Conservation (phyloP, 2,329 filamentous ascomycete species). For the Diaporthe citri region DNA sequence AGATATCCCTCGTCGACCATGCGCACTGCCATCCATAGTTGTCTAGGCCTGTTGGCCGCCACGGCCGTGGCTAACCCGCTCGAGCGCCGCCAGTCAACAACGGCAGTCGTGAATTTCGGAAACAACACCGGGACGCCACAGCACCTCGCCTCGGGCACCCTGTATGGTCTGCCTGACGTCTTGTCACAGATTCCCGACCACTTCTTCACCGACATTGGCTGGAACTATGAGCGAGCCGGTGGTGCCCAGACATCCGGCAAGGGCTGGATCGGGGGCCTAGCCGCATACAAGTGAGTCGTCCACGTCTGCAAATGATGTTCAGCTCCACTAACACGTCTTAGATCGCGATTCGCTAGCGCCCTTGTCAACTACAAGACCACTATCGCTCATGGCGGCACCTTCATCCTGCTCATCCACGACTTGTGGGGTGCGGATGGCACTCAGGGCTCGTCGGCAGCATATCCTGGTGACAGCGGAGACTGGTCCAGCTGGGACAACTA, state of each 20-base stretch:
- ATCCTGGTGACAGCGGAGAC: conserved; percentile 63
- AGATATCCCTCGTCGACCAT: not conserved
- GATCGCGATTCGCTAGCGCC: conserved; percentile 55
- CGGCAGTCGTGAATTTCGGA: conserved; percentile 42
- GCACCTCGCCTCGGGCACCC: conserved; percentile 44
- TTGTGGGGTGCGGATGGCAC: conserved; percentile 62
- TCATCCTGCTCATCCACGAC: conserved; percentile 61
- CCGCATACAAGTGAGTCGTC: conserved; percentile 38
- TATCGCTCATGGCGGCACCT: conserved; percentile 56
- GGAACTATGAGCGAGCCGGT: conserved; percentile 43
- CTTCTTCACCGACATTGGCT: conserved; percentile 44
- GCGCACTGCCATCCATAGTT: not conserved
- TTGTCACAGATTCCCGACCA: conserved; percentile 42
- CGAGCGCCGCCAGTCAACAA: conserved; percentile 33
- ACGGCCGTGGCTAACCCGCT: conserved; percentile 10
- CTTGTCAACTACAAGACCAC: conserved; percentile 60
- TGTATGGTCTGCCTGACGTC: conserved; percentile 44
- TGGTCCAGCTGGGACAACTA: conserved; percentile 61
- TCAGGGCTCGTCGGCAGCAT: conserved; percentile 52
- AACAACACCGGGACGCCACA: conserved; percentile 40
- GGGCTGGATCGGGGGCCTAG: conserved; percentile 42
- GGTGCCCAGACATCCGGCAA: conserved; percentile 41
- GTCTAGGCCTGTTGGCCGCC: conserved; percentile 24
- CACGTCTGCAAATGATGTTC: not conserved
- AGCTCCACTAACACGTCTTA: not conserved